A percentile compares a stretch with the other conserved stretches of the same genome.
These are phyloP conservation scores for Stagonosporopsis rhizophila DNA, from an alignment of 2,329 filamentous ascomycete species.

Conservation along the genomic window DNA sequence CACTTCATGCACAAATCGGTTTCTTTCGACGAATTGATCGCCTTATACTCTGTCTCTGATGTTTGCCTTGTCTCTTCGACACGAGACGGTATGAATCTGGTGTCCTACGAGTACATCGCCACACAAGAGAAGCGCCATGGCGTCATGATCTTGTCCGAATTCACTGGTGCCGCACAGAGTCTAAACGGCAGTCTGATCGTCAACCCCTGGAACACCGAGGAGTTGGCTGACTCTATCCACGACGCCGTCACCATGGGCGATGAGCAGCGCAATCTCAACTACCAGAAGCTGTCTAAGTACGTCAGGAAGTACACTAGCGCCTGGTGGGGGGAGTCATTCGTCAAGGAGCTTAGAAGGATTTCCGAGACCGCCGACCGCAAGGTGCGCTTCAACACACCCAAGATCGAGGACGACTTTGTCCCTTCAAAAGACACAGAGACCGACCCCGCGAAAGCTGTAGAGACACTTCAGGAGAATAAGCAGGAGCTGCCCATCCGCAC, in stretches of 20 bases:
- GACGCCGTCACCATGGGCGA: conserved; percentile 96
- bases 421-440: conserved; percentile 26
- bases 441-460: conserved; percentile 18
- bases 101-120: conserved; percentile 98
- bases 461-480: conserved; percentile 15
- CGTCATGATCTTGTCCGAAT: conserved; percentile 94
- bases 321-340: conserved; percentile 96
- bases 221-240: conserved; percentile 90
- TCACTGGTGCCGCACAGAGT: conserved; percentile 93
- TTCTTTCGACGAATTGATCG: conserved; percentile 91
- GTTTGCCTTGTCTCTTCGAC: conserved; percentile 92
- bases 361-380: conserved; percentile 61
- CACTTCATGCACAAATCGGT: conserved; percentile 98
- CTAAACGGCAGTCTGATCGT: conserved; percentile 93
- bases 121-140: conserved; percentile 90
- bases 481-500: conserved; percentile 21
- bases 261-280: conserved; percentile 85
- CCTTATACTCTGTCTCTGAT: conserved; percentile 90
- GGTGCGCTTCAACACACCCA: conserved; percentile 38
- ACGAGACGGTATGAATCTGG: conserved; percentile 98
- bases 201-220: conserved; percentile 98
- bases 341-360: conserved; percentile 75
- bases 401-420: conserved; percentile 10
- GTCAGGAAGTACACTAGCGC: conserved; percentile 96
- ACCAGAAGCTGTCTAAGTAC: conserved; percentile 90